Base-by-base conservation (phyloP, 2,329 filamentous ascomycete genomes). In the Fusarium sp. region DNA sequence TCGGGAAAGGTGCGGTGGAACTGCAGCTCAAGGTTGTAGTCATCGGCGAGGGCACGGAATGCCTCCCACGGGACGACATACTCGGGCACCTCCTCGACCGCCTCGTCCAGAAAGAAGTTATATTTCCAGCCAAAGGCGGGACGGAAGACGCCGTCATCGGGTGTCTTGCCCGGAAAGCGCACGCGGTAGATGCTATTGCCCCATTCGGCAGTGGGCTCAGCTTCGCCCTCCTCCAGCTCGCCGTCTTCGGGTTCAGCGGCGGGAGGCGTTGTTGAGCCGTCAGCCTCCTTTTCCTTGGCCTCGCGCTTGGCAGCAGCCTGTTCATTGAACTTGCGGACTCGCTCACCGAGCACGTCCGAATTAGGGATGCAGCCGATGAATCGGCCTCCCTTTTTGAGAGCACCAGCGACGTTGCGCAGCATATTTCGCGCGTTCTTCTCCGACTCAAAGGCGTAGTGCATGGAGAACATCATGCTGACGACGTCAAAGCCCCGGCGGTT, bases 61-160 rank as follows among this genome's bases (percentile, higher is more conserved):
- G 95, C 95, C 82, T 98, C 95, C 96, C 97, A 99, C 0, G 97
- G 97, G 1, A 99, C 97, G 2, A 99, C 96, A 81, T 98, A 99
- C 85, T 99, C 97, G 3, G 97, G 96, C 9, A 98, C 94, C 80
- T 95, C 94, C 82, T 98, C 96, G 22, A 99, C 97, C 0, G 97
- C 97, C 84, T 99, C 97, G 79, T 97, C 92, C 66, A 99, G 91
- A 82, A 95, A 97, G 86, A 98, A 99, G 80, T 91, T 97, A 85
- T 99, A 99, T 83, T 97, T 98, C 95, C 97, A 98, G 59, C 96
- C 97, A 81, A 95, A 98, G 0, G 97, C 95, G 6, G 97, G 97
- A 6, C 97, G 92, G 85, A 99, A 99, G 35, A 97, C 88, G 63
- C 97, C 97, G 81, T 98, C 95, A 22, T 91, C 88, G 6, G 95